Evolutionary conservation across 441 rosid genomes (phyloP).

Genomic region (Adansonia gregorii): DNA sequence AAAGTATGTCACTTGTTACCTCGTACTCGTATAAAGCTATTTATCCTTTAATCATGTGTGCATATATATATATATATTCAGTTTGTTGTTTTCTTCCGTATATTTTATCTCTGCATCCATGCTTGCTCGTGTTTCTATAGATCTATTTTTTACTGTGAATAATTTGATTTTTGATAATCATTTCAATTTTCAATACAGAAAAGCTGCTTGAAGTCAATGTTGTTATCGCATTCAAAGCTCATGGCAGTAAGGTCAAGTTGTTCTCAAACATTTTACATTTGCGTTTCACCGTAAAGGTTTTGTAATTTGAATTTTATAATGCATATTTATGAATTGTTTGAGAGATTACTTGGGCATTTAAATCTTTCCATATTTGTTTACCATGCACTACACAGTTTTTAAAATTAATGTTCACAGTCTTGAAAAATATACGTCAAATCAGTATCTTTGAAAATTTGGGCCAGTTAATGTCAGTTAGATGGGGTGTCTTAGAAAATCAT

Average conservation of each 20-base stretch:
- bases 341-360: not conserved
- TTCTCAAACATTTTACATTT: not conserved
- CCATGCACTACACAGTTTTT: not conserved
- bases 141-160: not conserved
- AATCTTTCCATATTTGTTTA: not conserved
- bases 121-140: not conserved
- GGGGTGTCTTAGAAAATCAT: slow-evolving; percentile 3
- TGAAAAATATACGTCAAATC: not conserved
- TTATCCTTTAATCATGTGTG: not conserved
- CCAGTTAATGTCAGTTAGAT: too few species aligned
- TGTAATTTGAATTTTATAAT: not conserved
- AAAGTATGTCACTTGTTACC: not conserved
- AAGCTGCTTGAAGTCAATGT: not conserved
- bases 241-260: not conserved
- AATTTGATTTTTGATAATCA: not conserved
- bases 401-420: not conserved
- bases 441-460: not conserved
- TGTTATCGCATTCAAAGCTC: not conserved
- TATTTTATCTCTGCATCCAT: not conserved
- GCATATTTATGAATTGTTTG: slow-evolving; percentile 14
- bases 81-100: not conserved
- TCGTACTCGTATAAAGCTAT: not conserved
- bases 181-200: not conserved
- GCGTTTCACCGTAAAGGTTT: not conserved
- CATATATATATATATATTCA: not conserved